Evolutionary conservation across 306 rosid species (phyloP).

Genomic region (Argentina anserina): DNA sequence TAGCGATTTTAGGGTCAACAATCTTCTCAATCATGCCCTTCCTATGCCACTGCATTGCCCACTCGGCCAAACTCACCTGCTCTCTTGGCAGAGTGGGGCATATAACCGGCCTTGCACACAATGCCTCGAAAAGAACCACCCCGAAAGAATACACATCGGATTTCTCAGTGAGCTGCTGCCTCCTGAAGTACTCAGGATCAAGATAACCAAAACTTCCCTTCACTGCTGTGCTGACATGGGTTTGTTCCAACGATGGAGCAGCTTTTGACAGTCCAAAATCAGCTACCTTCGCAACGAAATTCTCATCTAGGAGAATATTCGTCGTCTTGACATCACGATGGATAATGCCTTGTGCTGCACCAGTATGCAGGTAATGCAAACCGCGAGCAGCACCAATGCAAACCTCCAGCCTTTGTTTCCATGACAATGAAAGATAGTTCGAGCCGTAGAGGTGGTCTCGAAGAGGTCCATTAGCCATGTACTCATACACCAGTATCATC

Average conservation of each 20-base stretch:
- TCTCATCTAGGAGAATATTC: conserved; percentile 75
- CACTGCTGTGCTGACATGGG: conserved; percentile 85
- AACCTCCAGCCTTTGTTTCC: conserved; percentile 78
- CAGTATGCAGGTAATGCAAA: conserved; percentile 84
- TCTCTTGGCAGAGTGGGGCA: conserved; percentile 47
- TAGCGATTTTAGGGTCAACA: conserved; percentile 43
- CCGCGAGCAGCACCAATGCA: conserved; percentile 92
- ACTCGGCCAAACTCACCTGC: conserved; percentile 67
- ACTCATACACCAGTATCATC: conserved; percentile 85
- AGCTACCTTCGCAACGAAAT: conserved; percentile 66
- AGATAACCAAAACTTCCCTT: conserved; percentile 93
- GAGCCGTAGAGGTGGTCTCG: conserved; percentile 70
- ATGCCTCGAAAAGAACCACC: conserved; percentile 68
- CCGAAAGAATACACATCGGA: conserved; percentile 88
- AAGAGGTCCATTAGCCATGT: conserved; percentile 80
- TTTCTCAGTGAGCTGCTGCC: conserved; percentile 72
- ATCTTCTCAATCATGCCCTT: conserved; percentile 43
- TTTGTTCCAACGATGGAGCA: conserved; percentile 49
- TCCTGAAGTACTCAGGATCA: conserved; percentile 76
- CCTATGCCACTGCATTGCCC: conserved; percentile 51
- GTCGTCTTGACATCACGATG: conserved; percentile 91
- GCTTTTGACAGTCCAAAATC: conserved; percentile 84
- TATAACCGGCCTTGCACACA: conserved; percentile 63
- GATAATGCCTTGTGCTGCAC: conserved; percentile 67
- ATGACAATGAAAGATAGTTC: conserved; percentile 47